Conservation (phyloP, 495 filamentous ascomycete genomes). For the Hypoxylon intermedium region DNA sequence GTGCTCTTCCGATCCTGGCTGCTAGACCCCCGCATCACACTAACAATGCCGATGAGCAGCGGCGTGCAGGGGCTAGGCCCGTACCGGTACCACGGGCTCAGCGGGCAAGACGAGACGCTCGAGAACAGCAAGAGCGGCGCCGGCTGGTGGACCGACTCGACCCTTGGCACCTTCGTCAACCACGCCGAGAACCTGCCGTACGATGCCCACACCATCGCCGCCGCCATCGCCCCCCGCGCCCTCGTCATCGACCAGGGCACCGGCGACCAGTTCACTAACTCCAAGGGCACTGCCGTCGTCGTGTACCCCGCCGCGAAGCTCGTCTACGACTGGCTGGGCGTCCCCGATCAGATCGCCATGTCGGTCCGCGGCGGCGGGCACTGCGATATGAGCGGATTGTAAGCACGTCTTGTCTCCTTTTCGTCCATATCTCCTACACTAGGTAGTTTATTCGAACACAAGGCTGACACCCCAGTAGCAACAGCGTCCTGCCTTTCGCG, state of each 20-base stretch:
- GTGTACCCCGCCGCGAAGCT: conserved; percentile 59
- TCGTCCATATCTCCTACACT: not conserved
- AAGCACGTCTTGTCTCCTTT: conserved; percentile 25
- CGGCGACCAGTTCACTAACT: conserved; percentile 58
- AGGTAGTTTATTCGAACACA: not conserved
- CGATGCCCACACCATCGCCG: conserved; percentile 62
- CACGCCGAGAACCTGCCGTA: conserved; percentile 57
- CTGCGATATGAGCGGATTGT: conserved; percentile 59
- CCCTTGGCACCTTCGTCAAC: conserved; percentile 57
- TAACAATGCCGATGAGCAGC: conserved; percentile 64
- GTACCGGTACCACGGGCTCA: conserved; percentile 59
- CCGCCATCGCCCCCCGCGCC: conserved; percentile 61
- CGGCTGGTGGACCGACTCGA: conserved; percentile 59
- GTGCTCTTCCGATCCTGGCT: conserved; percentile 47
- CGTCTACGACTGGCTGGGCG: conserved; percentile 61
- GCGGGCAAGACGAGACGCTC: conserved; percentile 61
- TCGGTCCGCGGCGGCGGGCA: conserved; percentile 57
- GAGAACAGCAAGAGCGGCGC: conserved; percentile 64
- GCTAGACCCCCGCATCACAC: conserved; percentile 59
- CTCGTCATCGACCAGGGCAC: conserved; percentile 59
- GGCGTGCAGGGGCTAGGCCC: conserved; percentile 61
- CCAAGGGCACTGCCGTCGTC: conserved; percentile 57
- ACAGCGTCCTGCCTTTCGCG: conserved; percentile 59
- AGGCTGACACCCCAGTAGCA: conserved; percentile 40
- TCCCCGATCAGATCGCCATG: conserved; percentile 56